A percentile compares a stretch with the other conserved stretches of the same genome.
phyloP scores from a whole-genome alignment of 371 early-diverging fungal species.

The Mortierella sp. region DNA sequence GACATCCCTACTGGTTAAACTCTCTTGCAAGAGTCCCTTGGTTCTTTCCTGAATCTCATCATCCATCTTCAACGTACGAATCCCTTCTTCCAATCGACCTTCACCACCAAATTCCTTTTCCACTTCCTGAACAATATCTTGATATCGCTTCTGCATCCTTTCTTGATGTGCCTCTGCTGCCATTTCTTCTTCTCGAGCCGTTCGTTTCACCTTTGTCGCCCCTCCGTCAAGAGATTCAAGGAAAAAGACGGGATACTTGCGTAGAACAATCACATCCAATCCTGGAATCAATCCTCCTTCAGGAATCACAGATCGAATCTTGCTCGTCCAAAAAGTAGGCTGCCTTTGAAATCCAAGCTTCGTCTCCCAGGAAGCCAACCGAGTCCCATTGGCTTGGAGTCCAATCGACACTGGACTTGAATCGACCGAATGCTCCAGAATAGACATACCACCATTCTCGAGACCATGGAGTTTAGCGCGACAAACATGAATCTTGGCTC shows the following conservation, averaged over 20 bases:
- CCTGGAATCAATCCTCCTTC: conserved; percentile 79
- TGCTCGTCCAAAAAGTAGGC: conserved; percentile 50
- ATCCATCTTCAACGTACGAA: conserved; percentile 7
- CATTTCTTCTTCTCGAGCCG: conserved; percentile 68
- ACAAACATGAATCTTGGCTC: conserved; percentile 74
- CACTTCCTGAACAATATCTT: conserved; percentile 34
- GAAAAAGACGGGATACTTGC: conserved; percentile 71
- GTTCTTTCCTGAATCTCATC: conserved; percentile 32
- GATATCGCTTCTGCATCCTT: conserved; percentile 21
- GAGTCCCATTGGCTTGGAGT: conserved; percentile 69
- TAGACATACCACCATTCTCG: conserved; percentile 34
- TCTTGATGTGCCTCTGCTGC: conserved; percentile 45
- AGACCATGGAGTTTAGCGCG: conserved; percentile 65
- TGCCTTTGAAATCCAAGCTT: conserved; percentile 69
- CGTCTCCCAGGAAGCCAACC: conserved; percentile 75
- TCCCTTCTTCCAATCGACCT: conserved; percentile 2
- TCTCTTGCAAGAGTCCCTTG: conserved; percentile 22
- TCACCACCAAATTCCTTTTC: conserved; percentile 27
- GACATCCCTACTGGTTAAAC: conserved; percentile 17
- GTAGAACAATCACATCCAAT: conserved; percentile 73
- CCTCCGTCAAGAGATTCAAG: conserved; percentile 65
- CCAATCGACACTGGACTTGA: conserved; percentile 21
- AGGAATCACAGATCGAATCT: conserved; percentile 56
- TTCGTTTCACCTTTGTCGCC: conserved; percentile 55
- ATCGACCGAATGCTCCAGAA: conserved; percentile 56